These are phyloP conservation scores for Fagopyrum tataricum DNA, from an alignment of 148 eudicot species.

Conservation along the genomic window DNA sequence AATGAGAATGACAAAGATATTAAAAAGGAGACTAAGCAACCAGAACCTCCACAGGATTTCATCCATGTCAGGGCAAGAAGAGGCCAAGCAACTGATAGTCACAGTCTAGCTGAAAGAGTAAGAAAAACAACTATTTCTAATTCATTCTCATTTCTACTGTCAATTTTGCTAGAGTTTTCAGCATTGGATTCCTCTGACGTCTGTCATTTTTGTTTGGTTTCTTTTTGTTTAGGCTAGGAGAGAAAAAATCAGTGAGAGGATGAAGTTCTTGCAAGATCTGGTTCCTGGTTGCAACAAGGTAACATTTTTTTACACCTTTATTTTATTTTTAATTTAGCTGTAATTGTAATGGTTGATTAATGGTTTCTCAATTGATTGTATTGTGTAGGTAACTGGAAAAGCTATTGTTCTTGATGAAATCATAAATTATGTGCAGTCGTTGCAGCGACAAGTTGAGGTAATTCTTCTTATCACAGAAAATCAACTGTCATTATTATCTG, in stretches of 20 bases:
- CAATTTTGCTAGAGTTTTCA: neutral
- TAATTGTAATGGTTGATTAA: neutral
- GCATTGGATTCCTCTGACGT: slow-evolving; percentile 1
- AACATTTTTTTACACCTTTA: neutral
- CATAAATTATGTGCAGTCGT: slow-evolving; percentile 88
- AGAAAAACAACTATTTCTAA: neutral
- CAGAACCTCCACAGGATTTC: slow-evolving; percentile 49
- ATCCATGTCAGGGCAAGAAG: slow-evolving; percentile 64
- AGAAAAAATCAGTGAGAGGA: slow-evolving; percentile 74
- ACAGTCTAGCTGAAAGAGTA: slow-evolving; percentile 70
- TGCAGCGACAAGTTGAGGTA: slow-evolving; percentile 95
- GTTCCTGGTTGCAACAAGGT: slow-evolving; percentile 98
- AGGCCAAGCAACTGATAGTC: slow-evolving; percentile 55
- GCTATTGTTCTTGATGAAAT: slow-evolving; percentile 93
- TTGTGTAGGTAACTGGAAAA: slow-evolving; percentile 68
- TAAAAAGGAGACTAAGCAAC: slow-evolving; percentile 21
- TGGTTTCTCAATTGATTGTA: slow-evolving; percentile 12
- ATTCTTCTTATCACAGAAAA: neutral
- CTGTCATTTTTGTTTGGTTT: neutral
- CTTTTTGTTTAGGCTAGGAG: slow-evolving; percentile 52
- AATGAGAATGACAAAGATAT: slow-evolving; percentile 7
- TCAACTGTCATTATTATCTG: neutral
- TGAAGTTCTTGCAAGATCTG: slow-evolving; percentile 54
- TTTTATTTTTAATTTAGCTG: slow-evolving; percentile 5
- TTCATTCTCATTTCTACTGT: neutral